Base-by-base conservation (phyloP, 192 early-diverging fungal species). In the Funneliformis geosporum region DNA sequence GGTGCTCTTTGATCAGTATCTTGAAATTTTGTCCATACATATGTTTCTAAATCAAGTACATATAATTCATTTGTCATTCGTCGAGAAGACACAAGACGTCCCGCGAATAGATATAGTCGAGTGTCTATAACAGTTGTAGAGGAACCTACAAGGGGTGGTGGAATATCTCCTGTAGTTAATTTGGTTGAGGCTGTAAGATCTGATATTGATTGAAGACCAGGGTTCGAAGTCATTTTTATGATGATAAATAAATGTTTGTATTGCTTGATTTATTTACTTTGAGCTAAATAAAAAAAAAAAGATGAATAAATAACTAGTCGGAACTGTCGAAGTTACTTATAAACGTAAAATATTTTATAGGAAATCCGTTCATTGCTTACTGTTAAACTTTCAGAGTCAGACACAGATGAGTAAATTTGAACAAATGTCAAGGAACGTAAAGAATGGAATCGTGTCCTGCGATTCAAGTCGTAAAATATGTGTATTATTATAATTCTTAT, bases 71-170 rank as follows among this genome's bases (percentile, higher is more conserved):
- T 93, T 40, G 92, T 92, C 84, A 94, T 91, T 82, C 88, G 85
- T 40, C 92, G 90, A 50, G 85, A 90, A 68, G 91, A 88, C 47
- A 92, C 86, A 10, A 92, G 83, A 16, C 93, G 89, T 33, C 93
- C 93, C 60, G 90, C 93, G 84, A 94, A 94, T 44, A 94, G 87
- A 76, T 89, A 92, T 1, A 92, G 78, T 28, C 85, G 79, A 25
- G 89, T 88, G 39, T 84, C 87, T n/a, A 94, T 84, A 18, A 92
- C 90, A 27, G 92, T 91, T 62, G 89, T 87, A 0, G 93, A 91
- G 66, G 91, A 88, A 42, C 93, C 93, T 4, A 94, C 92, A 64
- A 94, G 84, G 7, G 93, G 91, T 23, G 93, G 92, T 18, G 93
- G 93, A 69, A 91, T 88, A 62, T 94, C 92, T 61, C 92, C 93